phyloP scores from a whole-genome alignment of 768 basidiomycete genomes.

The Suillus sp. region DNA sequence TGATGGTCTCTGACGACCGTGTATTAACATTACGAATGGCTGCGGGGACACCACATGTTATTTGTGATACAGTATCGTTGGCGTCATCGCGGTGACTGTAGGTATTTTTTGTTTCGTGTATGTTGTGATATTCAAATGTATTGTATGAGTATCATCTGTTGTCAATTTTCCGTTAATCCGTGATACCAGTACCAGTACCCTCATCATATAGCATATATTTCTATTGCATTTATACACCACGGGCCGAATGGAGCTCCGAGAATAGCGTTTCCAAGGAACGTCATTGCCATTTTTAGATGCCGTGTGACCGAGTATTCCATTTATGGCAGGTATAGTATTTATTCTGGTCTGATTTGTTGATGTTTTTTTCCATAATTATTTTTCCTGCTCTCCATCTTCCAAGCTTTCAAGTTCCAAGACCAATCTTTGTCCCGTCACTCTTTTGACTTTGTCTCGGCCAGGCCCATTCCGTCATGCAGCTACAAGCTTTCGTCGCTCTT shows the following conservation, averaged over 20 bases:
- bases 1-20: conserved; percentile 89
- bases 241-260: background rate
- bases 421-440: conserved; percentile 12
- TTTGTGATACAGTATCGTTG: conserved; percentile 16
- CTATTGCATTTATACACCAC: conserved; percentile 17
- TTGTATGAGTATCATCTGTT: conserved; percentile 18
- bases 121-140: conserved; percentile 7
- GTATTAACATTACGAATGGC: conserved; percentile 69
- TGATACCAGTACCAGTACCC: conserved; percentile 18
- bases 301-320: background rate
- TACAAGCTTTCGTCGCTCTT: conserved; percentile 46
- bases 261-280: background rate
- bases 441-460: conserved; percentile 13
- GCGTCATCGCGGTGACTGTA: conserved; percentile 23
- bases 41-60: conserved; percentile 23
- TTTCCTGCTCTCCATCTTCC: background rate
- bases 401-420: background rate
- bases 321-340: background rate
- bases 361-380: conserved; percentile 6
- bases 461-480: conserved; percentile 41
- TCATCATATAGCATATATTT: conserved; percentile 32
- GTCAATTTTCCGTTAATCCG: conserved; percentile 22
- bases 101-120: conserved; percentile 10
- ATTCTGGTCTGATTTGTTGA: background rate
- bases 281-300: background rate